Base-by-base conservation (phyloP, 2,329 filamentous ascomycete genomes). In the Lachnellula occidentalis region DNA sequence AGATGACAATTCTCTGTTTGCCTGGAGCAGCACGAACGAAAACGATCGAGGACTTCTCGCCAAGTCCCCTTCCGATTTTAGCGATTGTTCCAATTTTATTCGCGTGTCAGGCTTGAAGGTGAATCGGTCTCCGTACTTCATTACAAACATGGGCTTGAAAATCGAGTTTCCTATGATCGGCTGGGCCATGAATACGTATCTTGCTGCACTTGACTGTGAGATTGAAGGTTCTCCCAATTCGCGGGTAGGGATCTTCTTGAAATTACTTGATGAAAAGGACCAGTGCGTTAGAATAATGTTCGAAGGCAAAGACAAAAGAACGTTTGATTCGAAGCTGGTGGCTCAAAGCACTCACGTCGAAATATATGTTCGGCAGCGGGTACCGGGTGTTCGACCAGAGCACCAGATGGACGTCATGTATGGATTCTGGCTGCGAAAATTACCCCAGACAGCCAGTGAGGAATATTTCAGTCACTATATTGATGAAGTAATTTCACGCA, bases 1-100 rank as follows among this genome's bases (percentile, higher is more conserved):
- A 5, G 50, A 68, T 11, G 71, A 73, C 53, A 68, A 73, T 31
- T 70, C 66, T 5, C 58, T 73, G 1, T 69, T 74, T 11, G 66
- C 65, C 11, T 69, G 67, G 67, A 59, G 24, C 21, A 39, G 46
- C 4, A 8, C 19, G 14, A 21, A 48, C 54, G 17, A 34, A 3
- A 14, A 17, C 6, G 48, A 54, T 19, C 46, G 47, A 17, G 56
- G 56, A 15, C 45, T 56, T 7, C 36, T 60, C n/a, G 58, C 58
- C n/a, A 39, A 42, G 24, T 56, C 56, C 3, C 58, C 51, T 46
- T 22, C 41, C 15, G 46, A 22, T 19, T 56, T 56, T 27, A 21
- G 11, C 4, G 24, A 27, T 14, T 53, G 50, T 17, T 19, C 11
- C 2, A 43, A 53, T 12, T 43, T 56, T 27, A 12, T 56, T 22